Evolutionary conservation across 352 stramenopile genomes (phyloP).

Genomic region (Aphanomyces stellatus): DNA sequence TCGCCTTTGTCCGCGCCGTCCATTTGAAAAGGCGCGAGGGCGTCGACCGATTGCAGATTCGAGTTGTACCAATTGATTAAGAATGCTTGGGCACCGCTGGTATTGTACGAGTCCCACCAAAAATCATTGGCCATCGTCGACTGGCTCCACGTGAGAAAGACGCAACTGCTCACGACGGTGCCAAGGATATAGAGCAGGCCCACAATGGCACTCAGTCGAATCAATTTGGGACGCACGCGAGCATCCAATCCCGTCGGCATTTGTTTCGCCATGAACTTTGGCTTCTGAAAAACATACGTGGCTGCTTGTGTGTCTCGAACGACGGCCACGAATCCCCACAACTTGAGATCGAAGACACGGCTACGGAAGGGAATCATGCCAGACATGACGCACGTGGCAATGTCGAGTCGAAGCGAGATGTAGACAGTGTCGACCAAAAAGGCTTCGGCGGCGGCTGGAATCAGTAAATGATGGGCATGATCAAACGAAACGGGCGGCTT

Average conservation of each 20-base stretch:
- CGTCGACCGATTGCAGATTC: background rate
- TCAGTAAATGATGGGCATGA: too few species aligned
- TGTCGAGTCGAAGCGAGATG: too few species aligned
- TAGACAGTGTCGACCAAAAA: too few species aligned
- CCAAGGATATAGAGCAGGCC: background rate
- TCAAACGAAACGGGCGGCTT: too few species aligned
- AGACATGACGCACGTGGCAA: background rate
- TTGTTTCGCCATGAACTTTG: too few species aligned
- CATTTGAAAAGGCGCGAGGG: background rate
- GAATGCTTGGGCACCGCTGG: background rate
- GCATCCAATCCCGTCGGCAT: too few species aligned
- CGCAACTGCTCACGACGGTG: background rate
- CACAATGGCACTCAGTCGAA: background rate
- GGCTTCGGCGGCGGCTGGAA: too few species aligned
- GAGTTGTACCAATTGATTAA: slow-evolving; percentile 5
- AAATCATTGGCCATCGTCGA: background rate
- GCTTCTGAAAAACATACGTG: too few species aligned
- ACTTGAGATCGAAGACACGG: background rate
- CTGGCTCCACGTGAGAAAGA: background rate
- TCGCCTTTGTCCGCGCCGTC: background rate
- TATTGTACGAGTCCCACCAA: background rate
- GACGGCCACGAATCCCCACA: too few species aligned
- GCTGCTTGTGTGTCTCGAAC: too few species aligned
- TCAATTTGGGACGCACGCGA: too few species aligned
- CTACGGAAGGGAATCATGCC: background rate